phyloP scores from a whole-genome alignment of 192 early-diverging fungal genomes.

The Bifiguratus adelaidae region DNA sequence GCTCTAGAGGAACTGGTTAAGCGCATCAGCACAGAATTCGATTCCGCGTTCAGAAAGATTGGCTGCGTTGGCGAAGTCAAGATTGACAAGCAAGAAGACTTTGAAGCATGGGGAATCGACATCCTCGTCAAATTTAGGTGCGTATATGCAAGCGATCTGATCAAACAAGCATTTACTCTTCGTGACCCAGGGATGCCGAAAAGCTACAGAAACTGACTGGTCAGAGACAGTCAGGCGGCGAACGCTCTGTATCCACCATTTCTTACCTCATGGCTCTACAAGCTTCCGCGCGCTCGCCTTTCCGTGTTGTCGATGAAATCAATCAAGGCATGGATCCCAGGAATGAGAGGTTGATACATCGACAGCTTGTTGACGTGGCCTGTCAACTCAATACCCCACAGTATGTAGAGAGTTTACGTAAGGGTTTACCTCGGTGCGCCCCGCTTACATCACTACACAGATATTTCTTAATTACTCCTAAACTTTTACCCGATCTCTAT shows the following conservation, averaged over 20 bases:
- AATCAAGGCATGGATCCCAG: slow-evolving; percentile 99
- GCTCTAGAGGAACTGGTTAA: slow-evolving; percentile 47
- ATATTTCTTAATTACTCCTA: slow-evolving; percentile 98
- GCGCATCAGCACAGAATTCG: slow-evolving; percentile 58
- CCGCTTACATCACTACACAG: slow-evolving; percentile 16
- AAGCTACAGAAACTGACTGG: slow-evolving; percentile 74
- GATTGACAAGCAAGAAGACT: slow-evolving; percentile 65
- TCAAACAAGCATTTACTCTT: neutral
- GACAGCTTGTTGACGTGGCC: slow-evolving; percentile 76
- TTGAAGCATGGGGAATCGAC: slow-evolving; percentile 87
- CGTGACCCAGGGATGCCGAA: slow-evolving; percentile 55
- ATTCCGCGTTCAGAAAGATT: slow-evolving; percentile 62
- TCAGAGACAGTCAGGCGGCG: slow-evolving; percentile 94
- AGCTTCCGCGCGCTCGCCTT: slow-evolving; percentile 74
- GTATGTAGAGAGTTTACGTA: slow-evolving; percentile 26
- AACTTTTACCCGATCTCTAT: slow-evolving; percentile 84
- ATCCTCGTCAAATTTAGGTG: slow-evolving; percentile 90
- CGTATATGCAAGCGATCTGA: neutral
- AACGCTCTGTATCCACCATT: slow-evolving; percentile 93
- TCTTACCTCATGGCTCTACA: slow-evolving; percentile 94
- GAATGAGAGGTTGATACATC: slow-evolving; percentile 94
- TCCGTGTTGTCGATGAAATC: slow-evolving; percentile 98
- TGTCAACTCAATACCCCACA: slow-evolving; percentile 60
- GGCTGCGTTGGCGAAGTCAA: slow-evolving; percentile 69
- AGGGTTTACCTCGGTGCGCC: neutral